These are phyloP conservation scores for Zygoascus hellenicus DNA, from an alignment of 1,139 yeast genomes.

Conservation along the genomic window DNA sequence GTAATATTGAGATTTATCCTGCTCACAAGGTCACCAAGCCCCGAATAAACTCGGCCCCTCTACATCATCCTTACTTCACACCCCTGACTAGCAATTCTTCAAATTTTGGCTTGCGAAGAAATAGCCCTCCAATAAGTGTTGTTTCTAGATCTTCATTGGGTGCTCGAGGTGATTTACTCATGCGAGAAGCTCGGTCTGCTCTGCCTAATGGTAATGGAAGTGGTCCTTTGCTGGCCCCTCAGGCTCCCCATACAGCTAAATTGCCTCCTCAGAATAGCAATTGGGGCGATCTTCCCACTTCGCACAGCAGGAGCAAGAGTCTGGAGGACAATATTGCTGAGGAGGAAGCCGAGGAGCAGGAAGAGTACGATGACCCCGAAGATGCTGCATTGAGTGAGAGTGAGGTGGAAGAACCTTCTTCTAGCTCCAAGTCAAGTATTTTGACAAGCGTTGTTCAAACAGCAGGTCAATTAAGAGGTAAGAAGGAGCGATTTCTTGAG, in stretches of 20 bases:
- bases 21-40: constrained; percentile 9
- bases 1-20: constrained; percentile 18
- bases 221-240: not conserved
- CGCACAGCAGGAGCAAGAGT: not conserved
- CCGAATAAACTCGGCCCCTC: constrained; percentile 12
- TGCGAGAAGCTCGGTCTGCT: too few species aligned
- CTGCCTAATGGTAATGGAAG: not conserved
- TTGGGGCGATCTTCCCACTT: not conserved
- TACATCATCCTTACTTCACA: constrained; percentile 10
- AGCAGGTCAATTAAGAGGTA: constrained; percentile 5
- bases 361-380: constrained; percentile 25
- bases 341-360: constrained; percentile 10
- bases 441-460: not conserved
- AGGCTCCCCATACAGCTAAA: constrained; percentile 11
- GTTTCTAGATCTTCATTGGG: too few species aligned
- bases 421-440: not conserved
- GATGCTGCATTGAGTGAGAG: constrained; percentile 28
- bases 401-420: constrained; percentile 6
- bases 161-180: too few species aligned
- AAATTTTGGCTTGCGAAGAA: not conserved
- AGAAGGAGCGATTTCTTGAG: constrained; percentile 26
- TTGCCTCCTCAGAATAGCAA: constrained; percentile 12
- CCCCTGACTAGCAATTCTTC: constrained; percentile 7
- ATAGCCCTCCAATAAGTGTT: not conserved
- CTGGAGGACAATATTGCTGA: constrained; percentile 1